Conservation (phyloP, 129 eudicot genomes). For the Lonicera japonica region DNA sequence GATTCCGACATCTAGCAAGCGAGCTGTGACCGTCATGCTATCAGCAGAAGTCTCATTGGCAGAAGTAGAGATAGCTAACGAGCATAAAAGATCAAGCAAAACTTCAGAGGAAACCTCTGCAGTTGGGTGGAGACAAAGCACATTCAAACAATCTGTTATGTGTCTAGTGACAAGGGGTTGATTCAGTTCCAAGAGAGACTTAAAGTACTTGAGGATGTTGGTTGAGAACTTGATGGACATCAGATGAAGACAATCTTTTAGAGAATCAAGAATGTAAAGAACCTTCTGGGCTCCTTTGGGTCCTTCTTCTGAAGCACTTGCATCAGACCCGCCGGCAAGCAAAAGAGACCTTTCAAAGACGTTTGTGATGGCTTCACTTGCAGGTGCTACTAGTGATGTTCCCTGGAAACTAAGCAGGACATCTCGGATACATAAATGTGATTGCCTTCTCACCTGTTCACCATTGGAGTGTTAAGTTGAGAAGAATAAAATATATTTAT, state of each 20-base stretch:
- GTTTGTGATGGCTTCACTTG: constrained; percentile 77
- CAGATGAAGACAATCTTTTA: constrained; percentile 65
- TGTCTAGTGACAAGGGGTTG: constrained; percentile 67
- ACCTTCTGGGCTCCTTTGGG: constrained; percentile 81
- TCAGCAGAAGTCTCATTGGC: constrained; percentile 78
- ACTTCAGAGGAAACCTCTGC: constrained; percentile 65
- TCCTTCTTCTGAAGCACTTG: constrained; percentile 53
- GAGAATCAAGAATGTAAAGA: constrained; percentile 65
- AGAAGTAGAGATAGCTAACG: constrained; percentile 50
- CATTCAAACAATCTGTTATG: constrained; percentile 62
- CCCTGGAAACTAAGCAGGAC: constrained; percentile 50
- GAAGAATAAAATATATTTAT: too few relatives aligned
- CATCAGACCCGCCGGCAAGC: constrained; percentile 77
- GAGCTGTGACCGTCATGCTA: constrained; percentile 77
- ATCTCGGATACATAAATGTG: constrained; percentile 64
- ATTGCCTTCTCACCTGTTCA: constrained; percentile 63
- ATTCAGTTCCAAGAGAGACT: constrained; percentile 57
- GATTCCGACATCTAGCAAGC: constrained; percentile 84
- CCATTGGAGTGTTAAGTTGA: neutral
- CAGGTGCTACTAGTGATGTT: constrained; percentile 51
- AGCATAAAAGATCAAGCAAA: constrained; percentile 67
- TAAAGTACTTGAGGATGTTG: constrained; percentile 63
- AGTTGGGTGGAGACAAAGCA: constrained; percentile 52
- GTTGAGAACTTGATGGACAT: constrained; percentile 65
- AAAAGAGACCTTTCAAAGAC: constrained; percentile 68